phyloP scores from a whole-genome alignment of 768 basidiomycete genomes.

The Tylopilus sp. region DNA sequence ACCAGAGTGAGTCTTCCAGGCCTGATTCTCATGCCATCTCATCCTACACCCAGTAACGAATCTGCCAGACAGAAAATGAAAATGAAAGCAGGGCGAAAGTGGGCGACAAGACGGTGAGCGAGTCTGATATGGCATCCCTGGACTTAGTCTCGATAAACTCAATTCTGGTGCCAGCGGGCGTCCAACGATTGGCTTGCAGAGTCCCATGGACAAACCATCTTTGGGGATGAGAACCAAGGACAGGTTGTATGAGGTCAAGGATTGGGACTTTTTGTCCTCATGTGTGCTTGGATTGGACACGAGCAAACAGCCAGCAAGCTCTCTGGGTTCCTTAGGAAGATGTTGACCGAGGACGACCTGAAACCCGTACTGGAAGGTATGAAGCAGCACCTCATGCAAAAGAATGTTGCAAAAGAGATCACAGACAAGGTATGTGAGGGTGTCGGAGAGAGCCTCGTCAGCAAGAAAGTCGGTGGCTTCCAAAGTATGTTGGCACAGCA shows the following conservation, averaged over 20 bases:
- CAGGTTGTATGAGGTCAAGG: constrained; percentile 70
- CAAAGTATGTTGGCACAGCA: constrained; percentile 94
- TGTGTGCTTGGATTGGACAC: constrained; percentile 50
- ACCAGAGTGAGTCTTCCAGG: constrained; percentile 60
- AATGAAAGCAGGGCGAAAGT: constrained; percentile 79
- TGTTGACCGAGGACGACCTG: constrained; percentile 77
- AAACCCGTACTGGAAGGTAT: constrained; percentile 87
- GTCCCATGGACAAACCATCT: constrained; percentile 66
- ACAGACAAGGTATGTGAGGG: constrained; percentile 92
- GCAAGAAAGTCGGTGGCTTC: constrained; percentile 88
- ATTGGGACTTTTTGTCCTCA: constrained; percentile 75
- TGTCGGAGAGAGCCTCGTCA: constrained; percentile 86
- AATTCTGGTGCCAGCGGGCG: constrained; percentile 31
- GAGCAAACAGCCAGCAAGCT: constrained; percentile 36
- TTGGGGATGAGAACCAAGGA: constrained; percentile 74
- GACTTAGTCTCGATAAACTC: constrained; percentile 69
- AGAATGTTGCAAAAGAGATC: constrained; percentile 97
- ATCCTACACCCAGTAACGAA: constrained; percentile 52
- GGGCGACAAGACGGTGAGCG: constrained; percentile 78
- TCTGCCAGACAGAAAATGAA: constrained; percentile 60
- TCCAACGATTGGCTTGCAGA: constrained; percentile 49
- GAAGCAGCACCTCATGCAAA: constrained; percentile 98
- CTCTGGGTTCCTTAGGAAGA: constrained; percentile 67
- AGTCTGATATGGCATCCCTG: constrained; percentile 88
- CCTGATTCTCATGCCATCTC: neutral